Percentiles rank a stretch among this genome's conserved stretches.
These are phyloP conservation scores for Beauveria medogensis DNA, from an alignment of 2,329 filamentous ascomycete genomes.

Conservation along the genomic window DNA sequence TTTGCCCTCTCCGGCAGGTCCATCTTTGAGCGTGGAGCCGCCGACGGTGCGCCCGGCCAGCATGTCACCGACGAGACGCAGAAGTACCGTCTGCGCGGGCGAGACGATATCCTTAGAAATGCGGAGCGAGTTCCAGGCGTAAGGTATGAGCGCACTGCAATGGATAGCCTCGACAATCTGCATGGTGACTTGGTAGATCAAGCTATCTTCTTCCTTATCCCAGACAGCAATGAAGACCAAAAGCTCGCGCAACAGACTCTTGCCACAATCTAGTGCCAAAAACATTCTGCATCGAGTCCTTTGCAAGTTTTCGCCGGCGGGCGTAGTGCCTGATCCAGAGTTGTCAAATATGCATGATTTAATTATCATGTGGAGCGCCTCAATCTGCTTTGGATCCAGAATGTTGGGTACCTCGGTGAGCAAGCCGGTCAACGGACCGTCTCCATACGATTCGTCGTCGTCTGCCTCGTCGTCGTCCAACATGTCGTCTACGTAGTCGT, in stretches of 20 bases:
- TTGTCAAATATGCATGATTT: slow-evolving; percentile 88
- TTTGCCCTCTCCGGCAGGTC: slow-evolving; percentile 35
- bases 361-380: slow-evolving; percentile 93
- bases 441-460: slow-evolving; percentile 71
- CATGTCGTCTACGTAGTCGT: slow-evolving; percentile 45
- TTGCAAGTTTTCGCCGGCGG: slow-evolving; percentile 73
- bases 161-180: slow-evolving; percentile 93
- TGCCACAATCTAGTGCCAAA: slow-evolving; percentile 80
- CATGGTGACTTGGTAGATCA: slow-evolving; percentile 94
- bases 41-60: slow-evolving; percentile 52
- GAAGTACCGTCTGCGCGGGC: slow-evolving; percentile 84
- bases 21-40: slow-evolving; percentile 32
- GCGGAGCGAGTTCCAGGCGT: slow-evolving; percentile 83
- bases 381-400: slow-evolving; percentile 87
- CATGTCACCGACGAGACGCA: slow-evolving; percentile 85
- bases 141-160: slow-evolving; percentile 80
- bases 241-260: slow-evolving; percentile 81
- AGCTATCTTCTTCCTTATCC: slow-evolving; percentile 87
- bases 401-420: slow-evolving; percentile 93
- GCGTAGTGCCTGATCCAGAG: slow-evolving; percentile 60
- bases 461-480: slow-evolving; percentile 61
- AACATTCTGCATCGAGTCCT: slow-evolving; percentile 85
- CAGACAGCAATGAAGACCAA: slow-evolving; percentile 95
- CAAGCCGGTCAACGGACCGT: slow-evolving; percentile 72
- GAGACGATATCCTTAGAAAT: slow-evolving; percentile 96